phyloP scores from a whole-genome alignment of 2,329 filamentous ascomycete species.

The Shiraia sp. region DNA sequence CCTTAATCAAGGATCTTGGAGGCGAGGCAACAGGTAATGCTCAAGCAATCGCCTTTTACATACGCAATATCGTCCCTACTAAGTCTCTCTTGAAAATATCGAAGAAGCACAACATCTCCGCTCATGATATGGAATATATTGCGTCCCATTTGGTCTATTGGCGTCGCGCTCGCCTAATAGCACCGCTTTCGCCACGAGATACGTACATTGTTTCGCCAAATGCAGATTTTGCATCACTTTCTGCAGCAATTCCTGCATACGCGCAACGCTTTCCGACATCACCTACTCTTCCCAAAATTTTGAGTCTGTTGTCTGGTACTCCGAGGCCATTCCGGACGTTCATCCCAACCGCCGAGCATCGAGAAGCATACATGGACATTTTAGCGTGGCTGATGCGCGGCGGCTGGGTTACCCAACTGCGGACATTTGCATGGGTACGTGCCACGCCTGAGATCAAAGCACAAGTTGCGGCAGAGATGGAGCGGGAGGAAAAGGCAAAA shows the following conservation, averaged over 20 bases:
- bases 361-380: constrained; percentile 85
- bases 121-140: constrained; percentile 81
- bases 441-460: constrained; percentile 82
- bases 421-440: constrained; percentile 87
- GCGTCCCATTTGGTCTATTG: constrained; percentile 95
- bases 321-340: constrained; percentile 82
- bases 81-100: constrained; percentile 74
- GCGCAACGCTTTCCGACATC: constrained; percentile 79
- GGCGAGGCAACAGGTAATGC: constrained; percentile 76
- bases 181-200: constrained; percentile 85
- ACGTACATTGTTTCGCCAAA: constrained; percentile 92
- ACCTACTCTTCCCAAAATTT: constrained; percentile 81
- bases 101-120: constrained; percentile 70
- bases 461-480: constrained; percentile 76
- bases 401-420: constrained; percentile 91
- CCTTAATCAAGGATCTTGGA: constrained; percentile 71
- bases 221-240: constrained; percentile 74
- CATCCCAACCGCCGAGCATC: constrained; percentile 85
- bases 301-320: constrained; percentile 78
- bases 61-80: constrained; percentile 62
- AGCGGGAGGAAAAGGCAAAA: constrained; percentile 35
- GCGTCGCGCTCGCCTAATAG: constrained; percentile 88
- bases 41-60: constrained; percentile 74
- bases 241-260: constrained; percentile 72
- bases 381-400: constrained; percentile 90